These are phyloP conservation scores for Rhizopus microsporus DNA, from an alignment of 371 early-diverging fungal genomes.

Conservation along the genomic window DNA sequence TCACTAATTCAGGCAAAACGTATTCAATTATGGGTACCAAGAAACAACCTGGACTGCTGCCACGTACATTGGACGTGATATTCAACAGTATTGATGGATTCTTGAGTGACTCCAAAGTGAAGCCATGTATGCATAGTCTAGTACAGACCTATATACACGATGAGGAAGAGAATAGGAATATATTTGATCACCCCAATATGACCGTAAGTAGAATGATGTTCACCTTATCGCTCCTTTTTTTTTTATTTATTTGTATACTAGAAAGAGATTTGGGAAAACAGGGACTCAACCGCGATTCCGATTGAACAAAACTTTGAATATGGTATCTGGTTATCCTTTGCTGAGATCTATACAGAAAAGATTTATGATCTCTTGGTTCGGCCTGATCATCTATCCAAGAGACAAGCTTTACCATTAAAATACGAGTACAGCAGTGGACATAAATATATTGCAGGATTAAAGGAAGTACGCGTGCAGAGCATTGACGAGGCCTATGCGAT, in stretches of 20 bases:
- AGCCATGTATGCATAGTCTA: slow-evolving; percentile 48
- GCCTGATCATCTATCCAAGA: slow-evolving; percentile 27
- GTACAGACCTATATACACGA: slow-evolving; percentile 34
- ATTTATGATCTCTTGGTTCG: slow-evolving; percentile 75
- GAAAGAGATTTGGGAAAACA: not conserved
- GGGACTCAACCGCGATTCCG: not conserved
- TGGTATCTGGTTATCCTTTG: slow-evolving; percentile 73
- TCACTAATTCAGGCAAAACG: slow-evolving; percentile 86
- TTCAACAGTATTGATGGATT: slow-evolving; percentile 46
- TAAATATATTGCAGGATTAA: slow-evolving; percentile 56
- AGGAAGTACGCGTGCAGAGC: slow-evolving; percentile 56
- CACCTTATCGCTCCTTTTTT: not conserved
- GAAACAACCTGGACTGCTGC: slow-evolving; percentile 56
- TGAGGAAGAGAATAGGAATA: slow-evolving; percentile 39
- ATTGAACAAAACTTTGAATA: slow-evolving; percentile 63
- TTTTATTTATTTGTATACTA: not conserved
- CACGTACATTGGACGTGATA: slow-evolving; percentile 59
- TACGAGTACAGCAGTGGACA: slow-evolving; percentile 56
- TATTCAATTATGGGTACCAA: slow-evolving; percentile 61
- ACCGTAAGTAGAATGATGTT: slow-evolving; percentile 3
- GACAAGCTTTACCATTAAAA: slow-evolving; percentile 56
- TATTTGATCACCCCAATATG: slow-evolving; percentile 10
- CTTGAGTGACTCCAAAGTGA: slow-evolving; percentile 43
- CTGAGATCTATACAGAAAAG: slow-evolving; percentile 85
- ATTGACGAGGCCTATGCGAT: slow-evolving; percentile 64